Conservation (phyloP, 257 asterid genomes). For the Penstemon eatonii region DNA sequence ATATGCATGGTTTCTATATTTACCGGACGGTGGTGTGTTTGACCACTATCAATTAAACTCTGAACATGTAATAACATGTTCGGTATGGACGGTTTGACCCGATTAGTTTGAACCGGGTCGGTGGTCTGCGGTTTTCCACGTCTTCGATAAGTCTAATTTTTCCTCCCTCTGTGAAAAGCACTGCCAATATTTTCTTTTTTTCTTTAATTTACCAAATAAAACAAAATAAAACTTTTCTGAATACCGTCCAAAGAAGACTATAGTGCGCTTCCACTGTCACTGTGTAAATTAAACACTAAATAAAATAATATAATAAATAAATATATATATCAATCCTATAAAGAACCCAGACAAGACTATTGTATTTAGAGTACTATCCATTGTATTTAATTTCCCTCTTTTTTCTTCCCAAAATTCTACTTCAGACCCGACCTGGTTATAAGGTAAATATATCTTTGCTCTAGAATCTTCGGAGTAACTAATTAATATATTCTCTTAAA, state of each 20-base stretch:
- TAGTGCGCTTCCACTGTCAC: not conserved
- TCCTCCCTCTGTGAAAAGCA: no score
- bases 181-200: not conserved
- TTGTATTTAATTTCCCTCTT: not conserved
- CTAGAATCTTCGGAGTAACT: no score
- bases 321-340: constrained; percentile 18
- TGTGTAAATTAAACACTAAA: not conserved
- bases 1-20: no score
- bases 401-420: not conserved
- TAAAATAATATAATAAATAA: no score
- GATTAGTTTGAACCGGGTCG: constrained; percentile 30
- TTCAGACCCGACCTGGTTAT: no score
- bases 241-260: constrained; percentile 6
- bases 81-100: not conserved
- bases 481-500: no score
- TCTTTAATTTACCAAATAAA: constrained; percentile 15
- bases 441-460: no score
- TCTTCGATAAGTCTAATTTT: not conserved
- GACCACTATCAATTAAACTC: not conserved
- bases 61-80: not conserved
- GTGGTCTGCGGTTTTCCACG: constrained; percentile 6
- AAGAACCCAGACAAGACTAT: constrained; percentile 22
- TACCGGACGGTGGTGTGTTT: no score
- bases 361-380: constrained; percentile 12
- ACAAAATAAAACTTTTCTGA: not conserved